Evolutionary conservation across 441 rosid genomes (phyloP).

Genomic region (Eruca vesicaria): DNA sequence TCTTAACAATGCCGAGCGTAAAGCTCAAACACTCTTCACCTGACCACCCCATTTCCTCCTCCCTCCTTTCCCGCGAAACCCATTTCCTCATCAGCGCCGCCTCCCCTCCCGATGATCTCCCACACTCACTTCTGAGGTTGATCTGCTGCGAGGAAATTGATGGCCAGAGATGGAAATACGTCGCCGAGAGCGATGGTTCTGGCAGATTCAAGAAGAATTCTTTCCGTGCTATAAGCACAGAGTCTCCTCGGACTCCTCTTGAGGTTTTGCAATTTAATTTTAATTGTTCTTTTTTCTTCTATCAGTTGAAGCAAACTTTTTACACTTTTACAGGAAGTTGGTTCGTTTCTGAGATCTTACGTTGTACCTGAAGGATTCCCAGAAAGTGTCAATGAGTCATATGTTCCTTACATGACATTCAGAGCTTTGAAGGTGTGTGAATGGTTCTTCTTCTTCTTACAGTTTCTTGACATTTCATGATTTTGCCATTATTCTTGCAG

Average conservation of each 20-base stretch:
- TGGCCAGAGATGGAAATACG: slow-evolving; percentile 83
- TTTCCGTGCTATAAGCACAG: slow-evolving; percentile 67
- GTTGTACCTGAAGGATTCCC: slow-evolving; percentile 99
- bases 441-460: background rate
- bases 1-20: no score
- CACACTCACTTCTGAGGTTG: slow-evolving; percentile 54
- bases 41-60: slow-evolving; percentile 10
- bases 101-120: slow-evolving; percentile 37
- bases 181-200: slow-evolving; percentile 61
- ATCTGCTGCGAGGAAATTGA: slow-evolving; percentile 90
- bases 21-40: slow-evolving; percentile 47
- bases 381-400: slow-evolving; percentile 76
- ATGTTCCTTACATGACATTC: slow-evolving; percentile 96
- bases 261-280: slow-evolving; percentile 42
- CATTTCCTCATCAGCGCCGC: slow-evolving; percentile 90
- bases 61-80: slow-evolving; percentile 82
- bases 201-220: slow-evolving; percentile 62
- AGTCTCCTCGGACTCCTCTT: slow-evolving; percentile 68
- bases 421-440: slow-evolving; percentile 83
- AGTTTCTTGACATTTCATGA: background rate
- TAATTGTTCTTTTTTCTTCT: background rate
- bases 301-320: background rate
- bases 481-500: slow-evolving; percentile 33
- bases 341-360: slow-evolving; percentile 85
- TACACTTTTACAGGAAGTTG: slow-evolving; percentile 55